Base-by-base conservation (phyloP, 345 rosid genomes). In the Draba incana region DNA sequence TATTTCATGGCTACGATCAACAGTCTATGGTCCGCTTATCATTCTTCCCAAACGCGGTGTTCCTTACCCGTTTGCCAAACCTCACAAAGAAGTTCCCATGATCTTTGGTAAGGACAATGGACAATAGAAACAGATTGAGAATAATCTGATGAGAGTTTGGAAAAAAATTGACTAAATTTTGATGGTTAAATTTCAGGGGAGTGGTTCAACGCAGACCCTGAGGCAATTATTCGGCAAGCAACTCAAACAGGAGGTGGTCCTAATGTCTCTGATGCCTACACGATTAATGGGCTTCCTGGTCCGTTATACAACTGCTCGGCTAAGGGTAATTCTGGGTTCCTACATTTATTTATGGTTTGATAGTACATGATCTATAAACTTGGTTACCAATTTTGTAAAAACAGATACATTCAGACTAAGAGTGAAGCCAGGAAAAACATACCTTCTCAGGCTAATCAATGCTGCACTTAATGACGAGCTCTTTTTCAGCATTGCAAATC, bases 181-280 rank as follows among this genome's bases (percentile, higher is more conserved):
- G n/a, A 37, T 37, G 39, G 28, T 76, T 64, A 45, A 65, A 45
- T 60, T 75, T 47, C 81, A 86, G 95, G 92, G 54, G 98, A 89
- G 67, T 89, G 91, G 98, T 85, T 82, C 61, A 88, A 90, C 54
- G 46, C 80, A 23, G 87, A 90, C 71, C 45, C 93, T 25, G 97
- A 83, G 77, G 92, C 88, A 62, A 74, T 90, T 43, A 83, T 86
- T 11, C 81, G 49, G 8, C 96, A 86, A 67, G 92, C 96, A 24
- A 66, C 88, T 1, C 85, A 82, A 63, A 85, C 86, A 9, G 95
- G 96, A 37, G 89, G 79, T 44, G 88, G 89, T 37, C 94, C 98
- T 56, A 92, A 87, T 76, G 96, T 87, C 12, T 92, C 95, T 3
- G 89, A 89, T 66, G 95, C 92, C 37, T 89, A 81, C 76, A 86